Evolutionary conservation across 352 stramenopile species (phyloP).

Genomic region (Phytophthora chlamydospora): DNA sequence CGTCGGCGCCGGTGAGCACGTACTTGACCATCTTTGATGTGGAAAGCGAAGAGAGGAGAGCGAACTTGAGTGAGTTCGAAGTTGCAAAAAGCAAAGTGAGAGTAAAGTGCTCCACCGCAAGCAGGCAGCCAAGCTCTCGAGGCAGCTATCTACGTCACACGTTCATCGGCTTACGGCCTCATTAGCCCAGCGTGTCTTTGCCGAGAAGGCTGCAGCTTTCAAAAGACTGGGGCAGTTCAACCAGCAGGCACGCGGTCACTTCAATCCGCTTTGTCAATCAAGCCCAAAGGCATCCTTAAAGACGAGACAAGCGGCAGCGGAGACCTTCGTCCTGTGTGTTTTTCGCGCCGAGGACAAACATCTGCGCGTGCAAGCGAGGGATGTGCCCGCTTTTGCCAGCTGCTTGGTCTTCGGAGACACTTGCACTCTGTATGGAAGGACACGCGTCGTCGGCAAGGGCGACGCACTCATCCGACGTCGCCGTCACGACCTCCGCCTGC

Average conservation of each 20-base stretch:
- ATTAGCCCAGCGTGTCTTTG: slow-evolving; percentile 31
- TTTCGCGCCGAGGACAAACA: slow-evolving; percentile 24
- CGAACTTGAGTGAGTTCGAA: slow-evolving; percentile 8
- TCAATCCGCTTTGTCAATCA: slow-evolving; percentile 11
- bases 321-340: slow-evolving; percentile 21
- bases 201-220: slow-evolving; percentile 5
- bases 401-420: slow-evolving; percentile 7
- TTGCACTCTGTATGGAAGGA: slow-evolving; percentile 16
- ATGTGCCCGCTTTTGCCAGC: slow-evolving; percentile 10
- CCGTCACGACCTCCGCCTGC: slow-evolving; percentile 3
- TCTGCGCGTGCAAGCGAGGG: slow-evolving; percentile 10
- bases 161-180: background rate
- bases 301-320: background rate
- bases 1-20: slow-evolving; percentile 21
- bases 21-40: slow-evolving; percentile 20
- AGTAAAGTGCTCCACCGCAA: background rate
- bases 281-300: background rate
- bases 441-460: slow-evolving; percentile 7
- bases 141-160: too few species aligned
- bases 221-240: slow-evolving; percentile 1
- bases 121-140: background rate
- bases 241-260: background rate
- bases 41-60: background rate
- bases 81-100: slow-evolving; percentile 25
- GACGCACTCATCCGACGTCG: slow-evolving; percentile 20